These are phyloP conservation scores for Amanita subjunquillea DNA, from an alignment of 768 basidiomycete species.

Conservation along the genomic window DNA sequence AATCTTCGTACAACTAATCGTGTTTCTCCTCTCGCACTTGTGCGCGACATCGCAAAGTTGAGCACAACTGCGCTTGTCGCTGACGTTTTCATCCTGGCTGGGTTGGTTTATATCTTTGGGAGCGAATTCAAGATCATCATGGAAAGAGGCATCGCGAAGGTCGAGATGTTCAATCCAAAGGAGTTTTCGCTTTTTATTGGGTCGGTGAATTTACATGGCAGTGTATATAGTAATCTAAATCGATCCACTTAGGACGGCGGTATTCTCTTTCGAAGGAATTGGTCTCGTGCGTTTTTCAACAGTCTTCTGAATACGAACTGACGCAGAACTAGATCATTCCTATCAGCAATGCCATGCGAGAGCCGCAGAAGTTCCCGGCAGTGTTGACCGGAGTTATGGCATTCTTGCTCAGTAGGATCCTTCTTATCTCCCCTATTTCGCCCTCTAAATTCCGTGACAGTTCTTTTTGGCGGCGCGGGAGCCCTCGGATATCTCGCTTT, in stretches of 20 bases:
- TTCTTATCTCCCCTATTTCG: not conserved
- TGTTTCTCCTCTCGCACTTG: constrained; percentile 82
- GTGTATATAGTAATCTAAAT: not conserved
- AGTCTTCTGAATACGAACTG: constrained; percentile 3
- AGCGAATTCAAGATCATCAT: constrained; percentile 70
- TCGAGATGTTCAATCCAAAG: constrained; percentile 79
- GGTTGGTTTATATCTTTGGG: constrained; percentile 78
- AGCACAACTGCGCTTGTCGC: constrained; percentile 88
- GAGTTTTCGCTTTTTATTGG: constrained; percentile 91
- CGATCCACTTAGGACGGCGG: constrained; percentile 61
- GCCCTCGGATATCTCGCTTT: constrained; percentile 83
- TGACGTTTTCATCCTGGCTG: constrained; percentile 90
- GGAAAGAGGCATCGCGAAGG: constrained; percentile 61
- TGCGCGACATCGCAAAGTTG: constrained; percentile 91
- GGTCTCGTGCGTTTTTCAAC: constrained; percentile 54
- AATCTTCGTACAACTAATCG: constrained; percentile 72
- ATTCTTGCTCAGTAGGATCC: constrained; percentile 53
- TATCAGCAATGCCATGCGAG: constrained; percentile 94
- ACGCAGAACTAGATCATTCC: constrained; percentile 62
- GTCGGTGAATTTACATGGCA: constrained; percentile 28
- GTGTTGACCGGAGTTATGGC: constrained; percentile 88
- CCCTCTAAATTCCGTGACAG: constrained; percentile 19
- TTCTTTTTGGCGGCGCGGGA: constrained; percentile 84
- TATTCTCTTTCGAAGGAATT: constrained; percentile 97
- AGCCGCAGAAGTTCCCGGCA: constrained; percentile 86